Percentiles rank a stretch among this genome's conserved stretches.
Conservation (phyloP, 2,329 filamentous ascomycete species). For the Decorospora gaudefroyi region DNA sequence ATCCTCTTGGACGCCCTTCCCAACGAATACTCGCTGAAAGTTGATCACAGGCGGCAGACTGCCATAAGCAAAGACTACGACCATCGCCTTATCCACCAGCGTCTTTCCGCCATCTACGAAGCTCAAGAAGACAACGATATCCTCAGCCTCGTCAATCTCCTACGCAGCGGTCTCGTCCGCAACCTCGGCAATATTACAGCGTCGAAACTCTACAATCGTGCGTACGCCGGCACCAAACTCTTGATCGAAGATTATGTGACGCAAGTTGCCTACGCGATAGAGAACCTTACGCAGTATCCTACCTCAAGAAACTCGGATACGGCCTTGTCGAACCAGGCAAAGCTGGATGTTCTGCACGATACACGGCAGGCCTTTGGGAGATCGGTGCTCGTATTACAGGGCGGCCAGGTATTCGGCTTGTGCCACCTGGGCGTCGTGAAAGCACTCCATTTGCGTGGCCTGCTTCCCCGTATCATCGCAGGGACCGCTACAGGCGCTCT, state of each 20-base stretch:
- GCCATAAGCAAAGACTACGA: constrained; percentile 82
- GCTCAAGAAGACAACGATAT: constrained; percentile 74
- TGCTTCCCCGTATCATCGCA: constrained; percentile 87
- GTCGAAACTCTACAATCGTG: constrained; percentile 78
- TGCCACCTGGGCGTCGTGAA: constrained; percentile 92
- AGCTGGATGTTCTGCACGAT: constrained; percentile 84
- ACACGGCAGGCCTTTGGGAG: constrained; percentile 86
- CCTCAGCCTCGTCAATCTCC: constrained; percentile 73
- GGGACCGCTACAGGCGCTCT: constrained; percentile 89
- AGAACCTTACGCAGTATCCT: constrained; percentile 72
- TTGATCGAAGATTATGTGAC: constrained; percentile 90
- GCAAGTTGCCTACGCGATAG: constrained; percentile 78
- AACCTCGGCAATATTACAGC: constrained; percentile 91
- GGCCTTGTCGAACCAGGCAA: constrained; percentile 71
- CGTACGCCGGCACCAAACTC: constrained; percentile 86
- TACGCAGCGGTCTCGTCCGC: constrained; percentile 75
- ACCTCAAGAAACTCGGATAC: constrained; percentile 55
- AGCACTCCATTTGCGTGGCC: constrained; percentile 75
- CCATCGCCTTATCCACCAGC: constrained; percentile 78
- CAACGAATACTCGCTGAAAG: constrained; percentile 8
- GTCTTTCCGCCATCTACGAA: constrained; percentile 70
- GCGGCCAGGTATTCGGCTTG: constrained; percentile 87
- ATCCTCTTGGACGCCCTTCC: neutral
- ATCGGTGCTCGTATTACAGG: constrained; percentile 83
- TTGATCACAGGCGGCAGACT: constrained; percentile 71